Evolutionary conservation across 192 early-diverging fungal genomes (phyloP), one percentile per base, ranked within the genome.

Genomic region (Umbelopsis ramanniana): DNA sequence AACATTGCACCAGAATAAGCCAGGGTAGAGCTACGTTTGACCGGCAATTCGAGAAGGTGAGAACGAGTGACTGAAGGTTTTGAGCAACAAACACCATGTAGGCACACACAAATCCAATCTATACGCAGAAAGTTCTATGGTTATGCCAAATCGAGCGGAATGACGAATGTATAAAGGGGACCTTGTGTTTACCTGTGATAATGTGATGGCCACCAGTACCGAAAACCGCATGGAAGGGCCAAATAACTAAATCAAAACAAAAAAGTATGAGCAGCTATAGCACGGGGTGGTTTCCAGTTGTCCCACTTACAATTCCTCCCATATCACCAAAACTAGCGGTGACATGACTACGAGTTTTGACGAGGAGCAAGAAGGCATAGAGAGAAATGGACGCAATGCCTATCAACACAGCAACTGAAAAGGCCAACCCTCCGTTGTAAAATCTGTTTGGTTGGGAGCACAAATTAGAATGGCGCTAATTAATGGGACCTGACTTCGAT

Each of bases 261-360:
- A 54, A n/a, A n/a, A 4, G 7, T 35, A n/a, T 63, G 6, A 17
- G 48, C 5, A 48, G 3, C 3, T 48, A 19, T 48, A 48, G 47
- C 15, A n/a, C 15, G 48, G 48, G 17, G 19, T 17, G 6, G 9
- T 6, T n/a, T 19, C n/a, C 15, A n/a, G 0, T 10, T 15, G 48
- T 6, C 0, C 0, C 48, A 63, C 57, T 63, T 63, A 63, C 57
- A 19, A 79, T 66, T 24, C 78, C 78, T 26, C 78, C 78, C 76
- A 78, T 80, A 77, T 89, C 92, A 81, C 92, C 92, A 82, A 91
- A 93, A 50, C 89, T 89, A 24, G 86, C 90, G 37, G 90, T 88
- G 6, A 90, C 72, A 67, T 88, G 83, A 46, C 79, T 76, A 47
- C 91, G 84, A 9, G 89, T 89, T 46, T 92, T 85, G n/a, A 91